Conservation (phyloP, 1,139 yeast genomes). For the Kluyveromyces sp. region DNA sequence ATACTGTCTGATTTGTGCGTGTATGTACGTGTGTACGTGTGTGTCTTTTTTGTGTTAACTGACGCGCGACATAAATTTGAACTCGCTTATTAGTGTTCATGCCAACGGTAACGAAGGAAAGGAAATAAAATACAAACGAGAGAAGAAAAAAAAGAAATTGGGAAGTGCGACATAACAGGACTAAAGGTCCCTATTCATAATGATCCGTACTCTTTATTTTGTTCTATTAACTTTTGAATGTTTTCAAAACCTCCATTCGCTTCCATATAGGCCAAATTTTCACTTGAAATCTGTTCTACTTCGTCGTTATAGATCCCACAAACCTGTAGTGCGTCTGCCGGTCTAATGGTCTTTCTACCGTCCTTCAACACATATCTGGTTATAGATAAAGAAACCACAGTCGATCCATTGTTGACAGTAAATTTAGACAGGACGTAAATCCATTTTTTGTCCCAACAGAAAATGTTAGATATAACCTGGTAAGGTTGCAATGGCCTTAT, state of each 20-base stretch:
- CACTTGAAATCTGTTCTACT: conserved; percentile 36
- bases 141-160: background rate
- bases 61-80: no score
- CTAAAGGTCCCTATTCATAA: conserved; percentile 1
- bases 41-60: no score
- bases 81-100: no score
- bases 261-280: conserved; percentile 30
- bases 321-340: conserved; percentile 47
- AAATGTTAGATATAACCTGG: conserved; percentile 47
- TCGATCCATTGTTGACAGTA: conserved; percentile 33
- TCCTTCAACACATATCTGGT: conserved; percentile 77
- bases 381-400: conserved; percentile 51
- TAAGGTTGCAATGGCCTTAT: conserved; percentile 59
- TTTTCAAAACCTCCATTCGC: conserved; percentile 26
- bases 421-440: conserved; percentile 62
- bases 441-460: conserved; percentile 91
- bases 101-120: background rate
- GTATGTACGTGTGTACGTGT: no score
- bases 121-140: background rate
- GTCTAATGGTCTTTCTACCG: conserved; percentile 63
- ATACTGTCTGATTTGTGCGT: no score
- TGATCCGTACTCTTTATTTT: conserved; percentile 10
- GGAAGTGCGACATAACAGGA: background rate
- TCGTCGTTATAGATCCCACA: conserved; percentile 53
- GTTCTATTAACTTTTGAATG: conserved; percentile 19